These are phyloP conservation scores for Fusarium staphyleae DNA, from an alignment of 2,329 filamentous ascomycete genomes.

Conservation along the genomic window DNA sequence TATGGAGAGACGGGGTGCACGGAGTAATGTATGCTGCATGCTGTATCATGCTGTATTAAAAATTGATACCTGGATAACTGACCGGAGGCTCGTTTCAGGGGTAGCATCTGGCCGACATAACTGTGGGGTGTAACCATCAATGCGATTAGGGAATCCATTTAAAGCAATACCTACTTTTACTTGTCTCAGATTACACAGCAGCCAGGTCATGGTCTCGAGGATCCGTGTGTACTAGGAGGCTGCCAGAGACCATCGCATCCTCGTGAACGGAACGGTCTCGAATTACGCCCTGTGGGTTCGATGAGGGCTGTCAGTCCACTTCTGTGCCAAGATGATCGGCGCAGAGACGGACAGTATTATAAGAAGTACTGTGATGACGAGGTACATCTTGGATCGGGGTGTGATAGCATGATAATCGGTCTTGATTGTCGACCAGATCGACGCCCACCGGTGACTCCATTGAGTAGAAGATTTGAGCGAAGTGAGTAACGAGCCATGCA, in stretches of 20 bases:
- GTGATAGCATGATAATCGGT: not conserved
- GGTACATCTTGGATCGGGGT: not conserved
- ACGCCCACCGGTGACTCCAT: not conserved
- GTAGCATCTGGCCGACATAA: not conserved
- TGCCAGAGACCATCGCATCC: too few species aligned
- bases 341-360: not conserved
- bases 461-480: too few species aligned
- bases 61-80: not conserved
- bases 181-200: not conserved
- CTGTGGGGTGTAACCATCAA: not conserved
- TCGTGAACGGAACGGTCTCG: too few species aligned
- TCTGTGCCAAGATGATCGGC: not conserved
- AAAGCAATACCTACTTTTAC: not conserved
- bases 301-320: not conserved
- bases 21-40: not conserved
- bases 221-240: too few species aligned
- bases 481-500: not conserved
- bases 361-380: not conserved
- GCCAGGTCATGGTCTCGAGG: too few species aligned
- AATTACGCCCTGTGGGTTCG: too few species aligned
- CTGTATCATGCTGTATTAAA: conserved; percentile 2
- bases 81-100: not conserved
- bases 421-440: not conserved
- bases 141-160: not conserved
- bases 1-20: not conserved